Evolutionary conservation across 148 eudicot species (phyloP), one percentile per base, ranked within the genome.

Genomic region (Gaultheria prostrata): DNA sequence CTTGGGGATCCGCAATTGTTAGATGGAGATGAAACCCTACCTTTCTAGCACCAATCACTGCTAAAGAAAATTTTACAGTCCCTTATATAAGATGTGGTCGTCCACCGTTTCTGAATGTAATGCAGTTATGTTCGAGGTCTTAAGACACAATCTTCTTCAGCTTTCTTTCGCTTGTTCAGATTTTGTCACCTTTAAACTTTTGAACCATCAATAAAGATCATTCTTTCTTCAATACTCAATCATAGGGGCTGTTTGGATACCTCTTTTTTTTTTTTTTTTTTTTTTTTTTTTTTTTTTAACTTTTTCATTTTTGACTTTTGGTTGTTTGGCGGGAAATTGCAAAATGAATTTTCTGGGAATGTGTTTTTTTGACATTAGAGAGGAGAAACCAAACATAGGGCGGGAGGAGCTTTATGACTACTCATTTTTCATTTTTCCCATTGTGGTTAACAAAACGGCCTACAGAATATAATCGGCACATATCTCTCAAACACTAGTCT

Each of bases 1-100:
- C 99, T 7, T 97, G 99, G 99, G 98, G 95, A 72, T 97, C 99
- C 8, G 93, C 94, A 83, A 91, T 97, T 80, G 51, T 97, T 57
- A 90, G 92, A 91, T 97, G 99, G 99, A 91, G 92, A 32, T 96
- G 85, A 91, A 83, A 79, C 32, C 51, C 79, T 39, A 35, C 5
- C 53, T 24, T 20, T 32, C 49, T 11, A 28, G 15, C 8, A 43
- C 32, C 9, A 53, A 11, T 57, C 54, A 76, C 48, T 26, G 28
- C 26, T 56, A 65, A 72, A 20, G 33, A 51, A 82, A 12, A 57
- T 28, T 14, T 7, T 20, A 21, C 3, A 17, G 28, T 63, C 4
- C 12, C 7, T 39, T 3, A 15, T 61, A 46, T n/a, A 61, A 69
- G 33, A 4, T 30, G 45, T 28, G 30, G 39, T 21, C 5, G 24